phyloP scores from a whole-genome alignment of 768 basidiomycete genomes.

The Paxillus involutus region DNA sequence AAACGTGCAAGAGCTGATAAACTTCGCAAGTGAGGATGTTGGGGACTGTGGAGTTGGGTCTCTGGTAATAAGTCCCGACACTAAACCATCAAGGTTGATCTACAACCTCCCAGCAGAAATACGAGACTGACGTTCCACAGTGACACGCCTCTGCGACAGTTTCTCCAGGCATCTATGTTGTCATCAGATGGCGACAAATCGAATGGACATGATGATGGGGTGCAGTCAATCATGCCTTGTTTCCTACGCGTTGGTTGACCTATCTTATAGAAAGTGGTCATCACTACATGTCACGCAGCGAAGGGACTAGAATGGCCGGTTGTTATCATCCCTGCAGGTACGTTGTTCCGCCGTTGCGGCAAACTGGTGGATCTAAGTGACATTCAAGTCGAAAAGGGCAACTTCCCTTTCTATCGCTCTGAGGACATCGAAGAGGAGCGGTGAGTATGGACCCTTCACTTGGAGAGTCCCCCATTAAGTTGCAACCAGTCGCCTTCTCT shows the following conservation, averaged over 20 bases:
- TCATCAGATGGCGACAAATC: conserved; percentile 75
- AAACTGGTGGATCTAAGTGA: not conserved
- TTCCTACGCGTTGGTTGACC: not conserved
- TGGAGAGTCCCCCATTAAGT: not conserved
- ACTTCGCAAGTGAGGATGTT: conserved; percentile 65
- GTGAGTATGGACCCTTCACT: conserved; percentile 34
- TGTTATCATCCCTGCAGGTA: conserved; percentile 76
- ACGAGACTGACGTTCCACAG: conserved; percentile 21
- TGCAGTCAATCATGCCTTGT: conserved; percentile 6
- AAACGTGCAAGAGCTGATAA: conserved; percentile 83
- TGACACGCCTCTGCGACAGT: conserved; percentile 62
- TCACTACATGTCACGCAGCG: conserved; percentile 85
- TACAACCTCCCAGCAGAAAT: not conserved
- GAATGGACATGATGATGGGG: conserved; percentile 49
- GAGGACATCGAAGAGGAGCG: conserved; percentile 83
- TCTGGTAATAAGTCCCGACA: not conserved
- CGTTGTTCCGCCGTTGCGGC: conserved; percentile 6
- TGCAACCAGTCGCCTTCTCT: conserved; percentile 66
- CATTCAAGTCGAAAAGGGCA: conserved; percentile 62
- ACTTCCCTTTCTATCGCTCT: conserved; percentile 72
- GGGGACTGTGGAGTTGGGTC: conserved; percentile 17
- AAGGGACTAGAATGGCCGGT: conserved; percentile 95
- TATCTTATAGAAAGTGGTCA: conserved; percentile 68
- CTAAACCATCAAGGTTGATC: not conserved
- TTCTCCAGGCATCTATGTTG: conserved; percentile 80